phyloP scores from a whole-genome alignment of 1,139 yeast species.

The Geotrichum histeridarum region DNA sequence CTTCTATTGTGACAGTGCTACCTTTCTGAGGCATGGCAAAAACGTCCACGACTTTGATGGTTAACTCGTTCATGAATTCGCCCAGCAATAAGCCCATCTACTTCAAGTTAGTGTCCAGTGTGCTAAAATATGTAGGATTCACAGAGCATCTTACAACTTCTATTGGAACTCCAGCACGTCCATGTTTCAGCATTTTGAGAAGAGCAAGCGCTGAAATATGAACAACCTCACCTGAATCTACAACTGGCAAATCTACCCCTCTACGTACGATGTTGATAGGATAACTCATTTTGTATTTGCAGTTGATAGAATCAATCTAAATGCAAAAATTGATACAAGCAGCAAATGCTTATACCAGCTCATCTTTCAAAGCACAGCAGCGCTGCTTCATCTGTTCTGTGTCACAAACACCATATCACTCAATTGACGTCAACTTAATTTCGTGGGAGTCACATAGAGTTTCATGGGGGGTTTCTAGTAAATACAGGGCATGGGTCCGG shows the following conservation, averaged over 20 bases:
- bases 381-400: too few relatives aligned
- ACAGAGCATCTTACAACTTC: slow-evolving; percentile 53
- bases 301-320: too few relatives aligned
- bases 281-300: too few relatives aligned
- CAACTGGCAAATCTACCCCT: slow-evolving; percentile 44
- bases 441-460: too few relatives aligned
- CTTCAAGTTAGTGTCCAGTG: slow-evolving; percentile 1
- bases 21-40: slow-evolving; percentile 97
- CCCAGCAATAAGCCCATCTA: slow-evolving; percentile 97
- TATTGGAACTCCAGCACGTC: slow-evolving; percentile 99
- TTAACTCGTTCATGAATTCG: slow-evolving; percentile 94
- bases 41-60: slow-evolving; percentile 94
- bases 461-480: too few relatives aligned
- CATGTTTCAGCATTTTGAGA: slow-evolving; percentile 94
- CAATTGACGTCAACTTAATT: too few relatives aligned
- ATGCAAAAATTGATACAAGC: too few relatives aligned
- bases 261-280: too few relatives aligned
- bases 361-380: too few relatives aligned
- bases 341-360: too few relatives aligned
- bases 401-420: too few relatives aligned
- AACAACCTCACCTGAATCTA: slow-evolving; percentile 93
- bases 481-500: too few relatives aligned
- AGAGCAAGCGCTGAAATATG: slow-evolving; percentile 93
- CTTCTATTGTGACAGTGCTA: slow-evolving; percentile 97
- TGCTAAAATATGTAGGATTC: neutral